Conservation (phyloP, 345 rosid genomes). For the Nephelium lappaceum region DNA sequence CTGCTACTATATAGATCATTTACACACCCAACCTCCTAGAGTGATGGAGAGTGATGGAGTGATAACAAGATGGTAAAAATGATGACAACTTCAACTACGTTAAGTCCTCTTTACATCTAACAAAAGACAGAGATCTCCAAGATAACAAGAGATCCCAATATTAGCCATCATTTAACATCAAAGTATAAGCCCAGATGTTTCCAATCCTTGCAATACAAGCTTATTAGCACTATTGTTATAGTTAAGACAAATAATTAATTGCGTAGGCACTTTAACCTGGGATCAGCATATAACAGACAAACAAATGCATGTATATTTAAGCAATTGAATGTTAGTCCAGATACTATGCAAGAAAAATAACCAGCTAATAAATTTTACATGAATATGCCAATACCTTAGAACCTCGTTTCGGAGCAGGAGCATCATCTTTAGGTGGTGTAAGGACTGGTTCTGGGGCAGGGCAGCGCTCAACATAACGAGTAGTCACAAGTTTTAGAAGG, state of each 20-base stretch:
- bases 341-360: not conserved
- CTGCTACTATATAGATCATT: not conserved
- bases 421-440: conserved; percentile 49
- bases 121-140: not conserved
- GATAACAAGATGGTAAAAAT: conserved; percentile 7
- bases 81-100: conserved; percentile 3
- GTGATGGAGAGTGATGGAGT: not conserved
- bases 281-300: not conserved
- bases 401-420: conserved; percentile 52
- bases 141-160: not conserved
- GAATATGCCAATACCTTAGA: conserved; percentile 58
- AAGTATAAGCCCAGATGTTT: not conserved
- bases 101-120: not conserved
- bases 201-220: not conserved
- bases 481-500: conserved; percentile 54
- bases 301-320: not conserved
- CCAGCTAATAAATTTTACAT: conserved; percentile 16
- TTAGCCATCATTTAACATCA: not conserved
- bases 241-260: conserved; percentile 3
- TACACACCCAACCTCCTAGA: not conserved
- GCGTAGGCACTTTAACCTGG: not conserved
- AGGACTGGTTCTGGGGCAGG: conserved; percentile 78
- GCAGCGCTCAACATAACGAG: conserved; percentile 75
- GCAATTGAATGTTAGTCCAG: not conserved
- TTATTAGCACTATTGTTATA: conserved; percentile 4